Evolutionary conservation across 805 yeast genomes (phyloP).

Genomic region (Kazachstania taianensis): DNA sequence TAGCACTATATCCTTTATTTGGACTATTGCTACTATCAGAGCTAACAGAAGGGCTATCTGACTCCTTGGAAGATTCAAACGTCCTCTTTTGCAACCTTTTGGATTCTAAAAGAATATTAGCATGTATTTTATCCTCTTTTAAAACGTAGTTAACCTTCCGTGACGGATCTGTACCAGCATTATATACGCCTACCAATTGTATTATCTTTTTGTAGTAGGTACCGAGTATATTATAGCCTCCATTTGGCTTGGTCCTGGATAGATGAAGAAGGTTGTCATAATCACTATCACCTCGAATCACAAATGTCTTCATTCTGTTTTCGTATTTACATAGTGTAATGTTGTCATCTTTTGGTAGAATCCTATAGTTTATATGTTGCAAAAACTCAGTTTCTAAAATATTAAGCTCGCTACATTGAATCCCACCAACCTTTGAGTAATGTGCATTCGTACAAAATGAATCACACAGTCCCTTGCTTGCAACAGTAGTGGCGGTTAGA

Average conservation of each 20-base stretch:
- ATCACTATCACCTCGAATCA: conserved; percentile 3
- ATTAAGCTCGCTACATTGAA: conserved; percentile 71
- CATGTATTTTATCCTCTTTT: no score
- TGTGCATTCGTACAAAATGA: conserved; percentile 88
- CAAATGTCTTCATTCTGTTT: conserved; percentile 13
- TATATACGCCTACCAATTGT: conserved; percentile 36
- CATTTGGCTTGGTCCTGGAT: conserved; percentile 10
- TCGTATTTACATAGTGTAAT: conserved; percentile 32
- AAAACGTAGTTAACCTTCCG: conserved; percentile 17
- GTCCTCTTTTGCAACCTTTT: no score
- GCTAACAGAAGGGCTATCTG: no score
- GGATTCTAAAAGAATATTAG: no score
- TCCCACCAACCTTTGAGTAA: conserved; percentile 94
- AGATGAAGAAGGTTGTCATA: conserved; percentile 2
- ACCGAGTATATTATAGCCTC: conserved; percentile 35
- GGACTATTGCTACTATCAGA: no score
- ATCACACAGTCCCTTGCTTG: conserved; percentile 86
- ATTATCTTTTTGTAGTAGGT: conserved; percentile 42
- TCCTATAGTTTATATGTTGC: conserved; percentile 66
- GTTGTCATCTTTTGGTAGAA: conserved; percentile 45
- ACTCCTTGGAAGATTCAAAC: no score
- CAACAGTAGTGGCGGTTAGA: conserved; percentile 82
- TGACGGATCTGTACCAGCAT: conserved; percentile 21
- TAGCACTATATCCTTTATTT: no score
- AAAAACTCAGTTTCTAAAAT: conserved; percentile 83